phyloP scores from a whole-genome alignment of 306 rosid genomes.

The Aeschynomene evenia region DNA sequence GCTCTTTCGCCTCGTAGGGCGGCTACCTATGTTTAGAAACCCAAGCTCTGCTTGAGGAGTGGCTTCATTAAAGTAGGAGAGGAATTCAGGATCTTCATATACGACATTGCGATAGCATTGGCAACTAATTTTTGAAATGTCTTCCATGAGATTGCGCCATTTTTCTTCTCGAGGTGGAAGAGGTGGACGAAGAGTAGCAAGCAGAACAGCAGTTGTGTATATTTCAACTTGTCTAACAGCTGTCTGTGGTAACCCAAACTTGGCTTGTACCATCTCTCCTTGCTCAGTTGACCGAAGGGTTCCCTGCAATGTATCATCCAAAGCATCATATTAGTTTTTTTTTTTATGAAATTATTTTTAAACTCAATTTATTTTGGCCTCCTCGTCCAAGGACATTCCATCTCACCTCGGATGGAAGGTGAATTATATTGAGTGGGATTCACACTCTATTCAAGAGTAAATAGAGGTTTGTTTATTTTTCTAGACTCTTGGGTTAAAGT shows the following conservation, averaged over 20 bases:
- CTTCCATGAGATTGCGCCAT: conserved; percentile 93
- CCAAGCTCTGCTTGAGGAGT: conserved; percentile 98
- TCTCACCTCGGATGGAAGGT: too few species aligned
- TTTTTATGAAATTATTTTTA: neutral
- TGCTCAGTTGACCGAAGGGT: conserved; percentile 85
- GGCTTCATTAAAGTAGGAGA: conserved; percentile 86
- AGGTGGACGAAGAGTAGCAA: conserved; percentile 84
- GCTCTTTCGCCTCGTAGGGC: conserved; percentile 80
- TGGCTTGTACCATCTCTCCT: conserved; percentile 96
- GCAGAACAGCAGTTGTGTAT: conserved; percentile 92
- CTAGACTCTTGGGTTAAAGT: too few species aligned
- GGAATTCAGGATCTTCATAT: conserved; percentile 83
- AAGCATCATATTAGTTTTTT: neutral
- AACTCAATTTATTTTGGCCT: too few species aligned
- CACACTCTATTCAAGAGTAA: too few species aligned
- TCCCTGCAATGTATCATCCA: conserved; percentile 50
- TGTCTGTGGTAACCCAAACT: conserved; percentile 81
- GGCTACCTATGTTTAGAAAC: conserved; percentile 91
- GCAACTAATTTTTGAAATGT: conserved; percentile 74
- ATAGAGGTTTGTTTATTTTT: too few species aligned
- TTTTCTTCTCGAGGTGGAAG: conserved; percentile 75
- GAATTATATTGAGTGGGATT: too few species aligned
- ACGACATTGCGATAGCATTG: conserved; percentile 69
- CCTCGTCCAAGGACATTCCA: too few species aligned
- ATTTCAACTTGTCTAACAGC: conserved; percentile 94